These are phyloP conservation scores for Aspergillus sp. DNA, from an alignment of 2,329 filamentous ascomycete species.

Conservation along the genomic window DNA sequence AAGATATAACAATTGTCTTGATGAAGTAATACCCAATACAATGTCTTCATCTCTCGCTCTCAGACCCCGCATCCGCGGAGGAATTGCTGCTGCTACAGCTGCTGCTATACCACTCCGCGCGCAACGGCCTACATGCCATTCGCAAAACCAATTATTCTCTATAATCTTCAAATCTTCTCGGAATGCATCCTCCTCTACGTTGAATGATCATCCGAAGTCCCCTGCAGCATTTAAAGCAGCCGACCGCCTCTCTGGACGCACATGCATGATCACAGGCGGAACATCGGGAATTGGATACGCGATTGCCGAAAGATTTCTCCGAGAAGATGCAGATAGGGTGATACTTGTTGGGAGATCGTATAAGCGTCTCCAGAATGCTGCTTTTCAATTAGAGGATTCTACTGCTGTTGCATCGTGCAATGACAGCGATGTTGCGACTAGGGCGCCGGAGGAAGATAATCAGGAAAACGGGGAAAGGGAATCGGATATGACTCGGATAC, in stretches of 20 bases:
- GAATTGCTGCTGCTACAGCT: constrained; percentile 1
- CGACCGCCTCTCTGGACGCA: constrained; percentile 29
- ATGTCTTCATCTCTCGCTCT: neutral
- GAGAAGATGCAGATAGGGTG: constrained; percentile 53
- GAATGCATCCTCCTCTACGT: neutral
- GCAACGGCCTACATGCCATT: no score
- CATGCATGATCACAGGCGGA: constrained; percentile 61
- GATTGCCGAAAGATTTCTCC: constrained; percentile 63
- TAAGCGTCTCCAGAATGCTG: constrained; percentile 39
- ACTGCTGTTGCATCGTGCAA: neutral
- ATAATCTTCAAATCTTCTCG: no score
- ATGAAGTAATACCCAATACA: neutral
- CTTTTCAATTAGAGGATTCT: constrained; percentile 17
- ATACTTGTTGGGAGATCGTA: constrained; percentile 58
- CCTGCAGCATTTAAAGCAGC: constrained; percentile 9
- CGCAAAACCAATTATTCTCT: no score
- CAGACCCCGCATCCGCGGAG: neutral
- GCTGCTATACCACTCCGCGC: no score
- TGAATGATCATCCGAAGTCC: neutral
- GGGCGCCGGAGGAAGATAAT: constrained; percentile 13
- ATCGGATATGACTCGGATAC: neutral
- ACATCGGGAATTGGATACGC: constrained; percentile 66
- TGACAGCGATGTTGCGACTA: constrained; percentile 13
- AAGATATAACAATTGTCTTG: no score
- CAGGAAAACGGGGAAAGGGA: neutral